Base-by-base conservation (phyloP, 2,329 filamentous ascomycete species). In the Phyllosticta ampelicida region DNA sequence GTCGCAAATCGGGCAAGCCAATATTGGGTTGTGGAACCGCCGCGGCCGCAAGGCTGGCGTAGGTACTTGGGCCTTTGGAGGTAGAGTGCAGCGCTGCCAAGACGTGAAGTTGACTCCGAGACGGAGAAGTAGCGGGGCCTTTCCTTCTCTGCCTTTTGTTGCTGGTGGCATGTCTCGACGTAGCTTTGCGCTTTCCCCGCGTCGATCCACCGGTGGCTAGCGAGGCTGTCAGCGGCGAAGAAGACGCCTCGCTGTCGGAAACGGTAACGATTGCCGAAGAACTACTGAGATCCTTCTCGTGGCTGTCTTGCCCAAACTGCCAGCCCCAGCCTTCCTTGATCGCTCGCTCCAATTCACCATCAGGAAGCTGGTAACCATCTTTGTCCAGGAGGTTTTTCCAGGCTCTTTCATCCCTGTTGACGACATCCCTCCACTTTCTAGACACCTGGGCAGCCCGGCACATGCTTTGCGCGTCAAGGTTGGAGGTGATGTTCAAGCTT, bases 261-360 rank as follows among this genome's bases (percentile, higher is more conserved):
- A 70, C 72, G 3, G 68, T 60, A 11, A 62, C 64, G 9, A 54
- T 54, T n/a, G 63, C 51, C 13, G 61, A 61, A 18, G 80, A 71
- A 57, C 84, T 80, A 2, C 88, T 89, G 53, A 96, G 73, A 68
- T 99, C 91, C 60, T 83, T 80, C 71, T 99, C 94, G 58, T 81
- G 89, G 21, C 87, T 89, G 56, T 88, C 82, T 3, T 79, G 72
- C 0, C 87, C 87, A 68, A 92, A 89, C 70, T 99, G 94, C 90
- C 94, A 99, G 13, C 91, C 94, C 94, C 94, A 99, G 13, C 94
- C 94, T 75, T 97, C 89, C 49, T 79, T 77, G 58, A 97, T 90
- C 28, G 94, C 91, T 64, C 86, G 86, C 63, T 89, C 85, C 21
- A 99, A 78, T 71, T 99, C 94, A 18, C 89, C 89, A 0, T 85